A percentile compares a stretch with the other conserved stretches of the same genome.
These are phyloP conservation scores for Phytophthora multivora DNA, from an alignment of 352 stramenopile species.

Conservation along the genomic window DNA sequence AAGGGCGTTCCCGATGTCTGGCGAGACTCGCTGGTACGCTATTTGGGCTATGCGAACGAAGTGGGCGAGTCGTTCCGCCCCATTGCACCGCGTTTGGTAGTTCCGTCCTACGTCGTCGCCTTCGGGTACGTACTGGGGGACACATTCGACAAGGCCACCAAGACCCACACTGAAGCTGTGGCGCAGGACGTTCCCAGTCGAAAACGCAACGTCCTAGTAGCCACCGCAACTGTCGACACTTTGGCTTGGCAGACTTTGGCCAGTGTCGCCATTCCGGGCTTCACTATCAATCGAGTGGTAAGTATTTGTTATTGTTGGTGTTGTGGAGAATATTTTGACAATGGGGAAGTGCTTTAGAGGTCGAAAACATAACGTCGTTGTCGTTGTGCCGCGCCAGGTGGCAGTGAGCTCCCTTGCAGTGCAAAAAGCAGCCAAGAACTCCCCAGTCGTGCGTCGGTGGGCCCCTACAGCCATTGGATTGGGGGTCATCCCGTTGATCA, in stretches of 20 bases:
- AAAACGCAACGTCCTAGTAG: constrained; percentile 42
- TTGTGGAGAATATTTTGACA: not conserved
- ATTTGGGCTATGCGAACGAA: constrained; percentile 91
- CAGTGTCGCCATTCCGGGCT: constrained; percentile 82
- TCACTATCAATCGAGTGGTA: constrained; percentile 86
- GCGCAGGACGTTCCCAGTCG: constrained; percentile 23
- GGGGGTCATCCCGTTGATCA: constrained; percentile 85
- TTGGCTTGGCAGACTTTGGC: constrained; percentile 87
- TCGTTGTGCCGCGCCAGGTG: constrained; percentile 32
- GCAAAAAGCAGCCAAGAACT: constrained; percentile 46
- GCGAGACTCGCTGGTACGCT: constrained; percentile 86
- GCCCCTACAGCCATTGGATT: constrained; percentile 79
- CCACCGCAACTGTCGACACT: constrained; percentile 62
- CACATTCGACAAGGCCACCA: constrained; percentile 77
- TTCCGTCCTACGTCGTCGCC: constrained; percentile 78
- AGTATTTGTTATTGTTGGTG: not conserved
- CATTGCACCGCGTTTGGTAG: constrained; percentile 68
- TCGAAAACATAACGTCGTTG: not conserved
- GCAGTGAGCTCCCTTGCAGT: constrained; percentile 42
- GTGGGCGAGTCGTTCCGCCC: constrained; percentile 88
- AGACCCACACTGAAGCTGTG: constrained; percentile 38
- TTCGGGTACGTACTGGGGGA: constrained; percentile 88
- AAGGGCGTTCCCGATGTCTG: constrained; percentile 61
- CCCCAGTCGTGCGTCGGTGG: constrained; percentile 55
- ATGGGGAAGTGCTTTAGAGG: too few species aligned